These are phyloP conservation scores for Flaveria sonorensis DNA, from an alignment of 129 eudicot genomes.

Conservation along the genomic window DNA sequence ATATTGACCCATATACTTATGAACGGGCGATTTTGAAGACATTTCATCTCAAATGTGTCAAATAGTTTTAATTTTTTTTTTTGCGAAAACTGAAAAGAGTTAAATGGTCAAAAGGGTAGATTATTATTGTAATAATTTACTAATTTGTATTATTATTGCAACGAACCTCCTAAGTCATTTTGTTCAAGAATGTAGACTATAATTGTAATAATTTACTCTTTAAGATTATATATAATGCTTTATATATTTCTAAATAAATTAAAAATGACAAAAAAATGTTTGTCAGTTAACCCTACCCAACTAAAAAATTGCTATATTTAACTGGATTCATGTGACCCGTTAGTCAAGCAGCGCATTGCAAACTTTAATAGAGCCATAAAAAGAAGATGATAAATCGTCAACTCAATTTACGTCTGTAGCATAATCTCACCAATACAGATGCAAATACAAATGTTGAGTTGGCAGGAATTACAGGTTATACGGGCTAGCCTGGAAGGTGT, in stretches of 20 bases:
- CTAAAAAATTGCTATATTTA: neutral
- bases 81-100: too few relatives aligned
- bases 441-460: neutral
- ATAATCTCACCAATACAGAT: neutral
- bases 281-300: neutral
- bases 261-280: neutral
- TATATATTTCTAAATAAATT: neutral
- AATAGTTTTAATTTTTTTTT: neutral
- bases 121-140: too few relatives aligned
- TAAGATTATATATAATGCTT: neutral
- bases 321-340: constrained; percentile 7
- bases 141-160: neutral
- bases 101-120: too few relatives aligned
- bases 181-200: neutral
- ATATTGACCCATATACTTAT: neutral
- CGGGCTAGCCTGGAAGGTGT: neutral
- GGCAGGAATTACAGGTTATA: neutral
- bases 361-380: neutral
- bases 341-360: neutral
- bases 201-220: neutral
- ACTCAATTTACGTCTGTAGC: neutral
- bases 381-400: constrained; percentile 7
- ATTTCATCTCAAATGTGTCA: neutral
- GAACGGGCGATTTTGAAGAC: neutral
- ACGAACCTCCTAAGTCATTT: neutral